These are phyloP conservation scores for Nicotiana sylvestris DNA, from an alignment of 257 asterid genomes.

Conservation along the genomic window DNA sequence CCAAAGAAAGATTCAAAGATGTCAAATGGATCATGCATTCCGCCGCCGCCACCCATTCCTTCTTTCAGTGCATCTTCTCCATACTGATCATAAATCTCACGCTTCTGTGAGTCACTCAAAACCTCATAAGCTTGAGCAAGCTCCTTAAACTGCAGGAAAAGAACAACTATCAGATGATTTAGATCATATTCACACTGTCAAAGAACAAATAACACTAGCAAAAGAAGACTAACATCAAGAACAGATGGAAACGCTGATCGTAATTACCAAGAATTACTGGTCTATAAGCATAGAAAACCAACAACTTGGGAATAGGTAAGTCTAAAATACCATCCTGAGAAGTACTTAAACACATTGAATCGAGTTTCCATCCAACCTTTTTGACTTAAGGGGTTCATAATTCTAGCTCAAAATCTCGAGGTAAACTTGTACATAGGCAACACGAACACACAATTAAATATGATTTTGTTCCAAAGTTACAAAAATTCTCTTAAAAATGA, in stretches of 20 bases:
- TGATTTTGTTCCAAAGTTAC: too few species aligned
- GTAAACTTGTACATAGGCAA: background rate
- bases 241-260: background rate
- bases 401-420: background rate
- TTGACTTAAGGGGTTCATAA: background rate
- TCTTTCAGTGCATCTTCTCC: conserved; percentile 82
- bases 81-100: conserved; percentile 69
- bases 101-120: conserved; percentile 62
- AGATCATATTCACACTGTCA: background rate
- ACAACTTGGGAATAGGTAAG: background rate
- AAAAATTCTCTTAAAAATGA: too few species aligned
- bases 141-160: conserved; percentile 56
- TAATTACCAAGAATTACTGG: background rate
- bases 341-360: background rate
- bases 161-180: background rate
- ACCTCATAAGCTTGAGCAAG: conserved; percentile 77
- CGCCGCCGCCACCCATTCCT: conserved; percentile 59
- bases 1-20: conserved; percentile 62
- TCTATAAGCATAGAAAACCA: background rate
- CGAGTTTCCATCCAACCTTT: background rate
- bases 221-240: background rate
- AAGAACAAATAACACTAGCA: background rate
- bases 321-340: background rate
- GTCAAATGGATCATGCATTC: conserved; percentile 67
- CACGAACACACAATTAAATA: background rate